A percentile compares a stretch with the other conserved stretches of the same genome.
phyloP scores from a whole-genome alignment of 352 stramenopile genomes.

The Phytophthora hybrid region DNA sequence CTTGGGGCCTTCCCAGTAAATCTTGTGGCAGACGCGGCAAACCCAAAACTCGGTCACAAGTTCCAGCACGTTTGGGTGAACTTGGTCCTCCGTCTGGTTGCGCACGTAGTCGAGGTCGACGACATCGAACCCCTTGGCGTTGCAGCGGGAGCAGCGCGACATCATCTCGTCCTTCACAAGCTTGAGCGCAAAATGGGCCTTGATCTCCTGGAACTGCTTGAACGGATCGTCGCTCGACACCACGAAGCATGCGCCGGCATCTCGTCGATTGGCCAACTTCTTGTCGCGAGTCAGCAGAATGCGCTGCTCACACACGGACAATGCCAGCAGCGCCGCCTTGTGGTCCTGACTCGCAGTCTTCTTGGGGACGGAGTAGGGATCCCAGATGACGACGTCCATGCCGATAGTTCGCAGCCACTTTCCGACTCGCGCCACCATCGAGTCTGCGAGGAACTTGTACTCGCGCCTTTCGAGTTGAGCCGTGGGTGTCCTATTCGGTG shows the following conservation, averaged over 20 bases:
- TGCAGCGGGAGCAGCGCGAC: constrained; percentile 77
- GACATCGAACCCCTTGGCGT: constrained; percentile 68
- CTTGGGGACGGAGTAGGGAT: constrained; percentile 44
- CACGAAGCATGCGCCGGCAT: constrained; percentile 79
- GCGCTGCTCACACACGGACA: constrained; percentile 68
- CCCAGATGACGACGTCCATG: constrained; percentile 79
- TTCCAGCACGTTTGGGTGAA: constrained; percentile 64
- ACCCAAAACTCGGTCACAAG: constrained; percentile 76
- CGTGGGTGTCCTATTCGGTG: neutral
- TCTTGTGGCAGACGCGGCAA: constrained; percentile 67
- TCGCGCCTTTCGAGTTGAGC: constrained; percentile 18
- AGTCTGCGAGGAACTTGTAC: constrained; percentile 79
- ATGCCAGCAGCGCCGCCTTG: constrained; percentile 53
- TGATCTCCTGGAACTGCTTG: constrained; percentile 82
- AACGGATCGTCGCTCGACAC: constrained; percentile 76
- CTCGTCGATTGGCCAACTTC: constrained; percentile 69
- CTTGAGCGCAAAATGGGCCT: constrained; percentile 70
- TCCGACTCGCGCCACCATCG: constrained; percentile 77
- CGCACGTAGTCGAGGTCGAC: constrained; percentile 63
- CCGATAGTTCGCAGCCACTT: constrained; percentile 82
- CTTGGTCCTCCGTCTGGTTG: constrained; percentile 57
- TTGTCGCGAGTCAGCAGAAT: constrained; percentile 83
- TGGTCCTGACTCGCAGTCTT: constrained; percentile 47
- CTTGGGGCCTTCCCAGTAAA: constrained; percentile 86
- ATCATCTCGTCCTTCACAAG: constrained; percentile 76